Evolutionary conservation across 306 rosid genomes (phyloP).

Genomic region (Lathyrus tuberosus): DNA sequence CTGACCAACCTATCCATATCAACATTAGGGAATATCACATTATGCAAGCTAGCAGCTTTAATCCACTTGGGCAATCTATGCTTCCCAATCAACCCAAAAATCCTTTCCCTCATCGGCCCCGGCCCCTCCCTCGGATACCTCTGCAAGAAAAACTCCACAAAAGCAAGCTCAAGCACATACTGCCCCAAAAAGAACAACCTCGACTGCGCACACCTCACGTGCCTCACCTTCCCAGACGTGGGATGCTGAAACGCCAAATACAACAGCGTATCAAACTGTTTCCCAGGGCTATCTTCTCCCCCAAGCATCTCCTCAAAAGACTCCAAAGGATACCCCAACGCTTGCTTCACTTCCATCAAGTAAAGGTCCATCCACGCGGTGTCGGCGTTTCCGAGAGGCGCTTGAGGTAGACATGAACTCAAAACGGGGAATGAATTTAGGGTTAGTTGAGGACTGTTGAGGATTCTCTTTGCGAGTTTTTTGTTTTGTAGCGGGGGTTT

Average conservation of each 20-base stretch:
- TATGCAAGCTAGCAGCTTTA: conserved; percentile 83
- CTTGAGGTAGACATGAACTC: conserved; percentile 77
- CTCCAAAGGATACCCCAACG: conserved; percentile 85
- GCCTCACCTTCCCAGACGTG: conserved; percentile 58
- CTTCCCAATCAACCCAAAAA: conserved; percentile 82
- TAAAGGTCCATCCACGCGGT: conserved; percentile 75
- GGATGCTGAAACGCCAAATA: conserved; percentile 93
- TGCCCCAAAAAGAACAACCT: conserved; percentile 84
- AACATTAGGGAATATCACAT: conserved; percentile 70
- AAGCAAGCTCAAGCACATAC: conserved; percentile 76
- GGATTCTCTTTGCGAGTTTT: conserved; percentile 65
- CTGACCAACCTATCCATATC: conserved; percentile 71
- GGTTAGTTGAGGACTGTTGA: conserved; percentile 78
- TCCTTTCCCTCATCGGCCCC: conserved; percentile 89
- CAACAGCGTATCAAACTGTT: conserved; percentile 71
- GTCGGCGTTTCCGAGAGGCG: conserved; percentile 65
- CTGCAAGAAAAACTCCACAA: conserved; percentile 77
- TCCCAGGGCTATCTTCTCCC: conserved; percentile 79
- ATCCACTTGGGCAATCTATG: conserved; percentile 72
- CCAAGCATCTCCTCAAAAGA: conserved; percentile 58
- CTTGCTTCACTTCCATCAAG: conserved; percentile 83
- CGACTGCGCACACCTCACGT: conserved; percentile 77
- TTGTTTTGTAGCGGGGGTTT: conserved; percentile 79
- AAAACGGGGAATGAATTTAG: conserved; percentile 72
- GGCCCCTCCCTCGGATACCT: conserved; percentile 90